Conservation (phyloP, 306 rosid genomes). For the Vigna trinervia region DNA sequence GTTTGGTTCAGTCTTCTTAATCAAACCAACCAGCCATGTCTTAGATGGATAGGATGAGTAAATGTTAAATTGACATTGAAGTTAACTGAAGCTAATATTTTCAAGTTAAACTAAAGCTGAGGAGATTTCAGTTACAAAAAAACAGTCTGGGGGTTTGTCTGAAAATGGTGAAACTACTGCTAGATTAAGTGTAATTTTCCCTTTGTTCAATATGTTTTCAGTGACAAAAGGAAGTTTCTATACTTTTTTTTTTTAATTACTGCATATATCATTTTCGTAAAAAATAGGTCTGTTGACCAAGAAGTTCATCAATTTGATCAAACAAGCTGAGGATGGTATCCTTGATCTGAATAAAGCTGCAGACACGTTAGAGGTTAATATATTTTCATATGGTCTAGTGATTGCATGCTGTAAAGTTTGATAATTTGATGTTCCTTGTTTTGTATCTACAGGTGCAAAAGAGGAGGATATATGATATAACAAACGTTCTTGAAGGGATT, state of each 20-base stretch:
- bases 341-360: constrained; percentile 91
- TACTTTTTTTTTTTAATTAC: constrained; percentile 23
- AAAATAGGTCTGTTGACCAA: constrained; percentile 85
- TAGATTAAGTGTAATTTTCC: background rate
- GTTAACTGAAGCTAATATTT: background rate
- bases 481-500: constrained; percentile 98
- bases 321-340: constrained; percentile 82
- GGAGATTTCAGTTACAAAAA: constrained; percentile 16
- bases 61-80: background rate
- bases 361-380: constrained; percentile 86
- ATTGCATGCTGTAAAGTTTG: constrained; percentile 41
- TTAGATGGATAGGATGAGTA: background rate
- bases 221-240: constrained; percentile 7
- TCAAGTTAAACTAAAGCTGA: constrained; percentile 6
- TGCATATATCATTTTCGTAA: constrained; percentile 15
- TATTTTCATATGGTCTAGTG: constrained; percentile 38
- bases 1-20: background rate
- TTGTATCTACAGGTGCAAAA: constrained; percentile 81
- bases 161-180: constrained; percentile 20
- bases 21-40: background rate
- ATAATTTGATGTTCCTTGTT: constrained; percentile 43
- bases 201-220: constrained; percentile 18
- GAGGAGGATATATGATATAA: constrained; percentile 97
- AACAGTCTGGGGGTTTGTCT: constrained; percentile 1
- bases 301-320: constrained; percentile 90